Conservation (phyloP, 106 monocot species). For the Dendrobium officinale region DNA sequence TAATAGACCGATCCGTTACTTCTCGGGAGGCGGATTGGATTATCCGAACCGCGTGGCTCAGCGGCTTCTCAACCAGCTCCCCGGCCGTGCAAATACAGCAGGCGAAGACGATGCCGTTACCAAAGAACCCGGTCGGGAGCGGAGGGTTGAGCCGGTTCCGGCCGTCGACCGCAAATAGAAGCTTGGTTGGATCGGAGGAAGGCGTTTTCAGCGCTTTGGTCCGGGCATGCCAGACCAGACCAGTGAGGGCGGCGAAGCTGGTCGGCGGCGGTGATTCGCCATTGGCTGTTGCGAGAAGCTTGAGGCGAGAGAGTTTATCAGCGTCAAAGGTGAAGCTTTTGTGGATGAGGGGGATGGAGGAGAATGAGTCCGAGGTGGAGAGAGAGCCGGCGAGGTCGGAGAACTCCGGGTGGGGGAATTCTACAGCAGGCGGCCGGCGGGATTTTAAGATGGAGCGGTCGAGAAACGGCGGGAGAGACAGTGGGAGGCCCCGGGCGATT, state of each 20-base stretch:
- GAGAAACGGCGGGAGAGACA: constrained; percentile 26
- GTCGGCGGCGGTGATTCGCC: background rate
- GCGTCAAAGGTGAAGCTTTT: constrained; percentile 36
- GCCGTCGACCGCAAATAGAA: constrained; percentile 47
- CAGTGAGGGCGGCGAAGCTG: constrained; percentile 31
- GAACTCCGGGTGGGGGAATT: constrained; percentile 21
- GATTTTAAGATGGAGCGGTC: constrained; percentile 28
- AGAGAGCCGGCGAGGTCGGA: background rate
- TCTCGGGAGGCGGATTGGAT: constrained; percentile 21
- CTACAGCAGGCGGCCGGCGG: constrained; percentile 14
- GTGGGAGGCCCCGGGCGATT: constrained; percentile 19
- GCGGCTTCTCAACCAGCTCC: constrained; percentile 17
- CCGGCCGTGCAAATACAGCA: constrained; percentile 20
- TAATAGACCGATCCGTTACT: constrained; percentile 28
- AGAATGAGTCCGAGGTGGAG: background rate
- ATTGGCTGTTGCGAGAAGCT: background rate
- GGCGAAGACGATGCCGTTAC: constrained; percentile 42
- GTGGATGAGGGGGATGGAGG: constrained; percentile 6
- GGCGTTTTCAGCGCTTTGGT: constrained; percentile 17
- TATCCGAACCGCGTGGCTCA: constrained; percentile 20
- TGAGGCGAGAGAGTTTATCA: constrained; percentile 15
- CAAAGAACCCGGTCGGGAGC: constrained; percentile 38
- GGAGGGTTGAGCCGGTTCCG: constrained; percentile 30
- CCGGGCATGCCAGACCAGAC: constrained; percentile 35
- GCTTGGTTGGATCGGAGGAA: constrained; percentile 25